phyloP scores from a whole-genome alignment of 371 early-diverging fungal species.

The Mortierella sp. region DNA sequence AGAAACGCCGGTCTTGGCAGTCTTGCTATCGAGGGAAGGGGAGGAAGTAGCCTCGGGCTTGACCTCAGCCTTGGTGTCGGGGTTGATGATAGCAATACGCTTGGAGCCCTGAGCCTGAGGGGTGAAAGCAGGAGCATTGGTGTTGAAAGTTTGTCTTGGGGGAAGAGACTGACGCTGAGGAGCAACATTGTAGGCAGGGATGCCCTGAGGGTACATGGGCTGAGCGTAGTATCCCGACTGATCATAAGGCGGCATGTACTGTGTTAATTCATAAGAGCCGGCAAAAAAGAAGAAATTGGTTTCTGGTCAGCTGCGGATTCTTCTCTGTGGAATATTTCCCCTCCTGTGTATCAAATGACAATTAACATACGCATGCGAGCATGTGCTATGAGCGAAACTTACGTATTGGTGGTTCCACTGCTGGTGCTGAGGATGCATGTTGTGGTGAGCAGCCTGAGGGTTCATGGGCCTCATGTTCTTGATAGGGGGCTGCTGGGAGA shows the following conservation, averaged over 20 bases:
- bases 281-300: slow-evolving; percentile 6
- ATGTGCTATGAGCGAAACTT: neutral
- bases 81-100: slow-evolving; percentile 83
- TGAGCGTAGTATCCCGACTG: slow-evolving; percentile 41
- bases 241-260: slow-evolving; percentile 55
- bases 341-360: neutral
- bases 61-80: slow-evolving; percentile 79
- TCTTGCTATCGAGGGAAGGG: slow-evolving; percentile 51
- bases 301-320: slow-evolving; percentile 11
- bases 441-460: slow-evolving; percentile 36
- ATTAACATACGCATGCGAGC: neutral
- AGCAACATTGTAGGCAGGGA: slow-evolving; percentile 51
- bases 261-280: neutral
- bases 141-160: slow-evolving; percentile 34
- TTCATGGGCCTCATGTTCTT: slow-evolving; percentile 50
- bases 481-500: slow-evolving; percentile 39
- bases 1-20: slow-evolving; percentile 45
- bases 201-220: slow-evolving; percentile 49
- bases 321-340: neutral
- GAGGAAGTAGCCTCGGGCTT: slow-evolving; percentile 61
- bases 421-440: slow-evolving; percentile 49
- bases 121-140: slow-evolving; percentile 59
- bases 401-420: slow-evolving; percentile 31
- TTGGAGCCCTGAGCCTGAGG: slow-evolving; percentile 64
- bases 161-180: slow-evolving; percentile 43